Base-by-base conservation (phyloP, 768 basidiomycete species). In the Lentinula detonsa region DNA sequence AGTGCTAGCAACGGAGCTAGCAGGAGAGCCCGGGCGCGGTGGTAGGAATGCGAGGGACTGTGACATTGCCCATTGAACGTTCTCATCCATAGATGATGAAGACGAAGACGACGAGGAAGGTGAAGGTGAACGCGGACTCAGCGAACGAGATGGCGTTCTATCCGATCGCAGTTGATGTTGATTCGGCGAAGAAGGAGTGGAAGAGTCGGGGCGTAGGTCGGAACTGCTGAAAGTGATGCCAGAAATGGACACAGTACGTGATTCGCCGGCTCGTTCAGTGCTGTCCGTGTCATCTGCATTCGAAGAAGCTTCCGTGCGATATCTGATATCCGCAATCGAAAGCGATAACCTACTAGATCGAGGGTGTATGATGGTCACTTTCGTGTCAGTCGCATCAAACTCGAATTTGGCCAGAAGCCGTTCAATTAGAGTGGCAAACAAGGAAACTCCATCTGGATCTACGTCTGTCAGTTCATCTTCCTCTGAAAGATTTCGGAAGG, bases 341-440 rank as follows among this genome's bases (percentile, higher is more conserved):
- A 89, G 65, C 3, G 84, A 86, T 65, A 92, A 73, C 68, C 83
- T 83, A 40, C 87, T 79, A 50, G 81, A 81, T 40, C 76, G 80
- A 3, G 85, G 84, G 68, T 88, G 81, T n/a, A 91, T 74, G 39
- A 94, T 63, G 1, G 87, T 87, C 60, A 94, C 75, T 67, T 76
- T 83, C 40, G 85, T 83, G 68, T 92, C 85, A 31, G 78, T 68
- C 13, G 85, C 88, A 65, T 88, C 85, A 67, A 92, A 89, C 62
- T 90, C 85, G 68, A 95, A 90, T 63, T 87, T 82, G 15, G 90
- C 81, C 33, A 95, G 82, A 11, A 95, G 75, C 33, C 85, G 80
- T 68, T 94, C 92, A 51, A 94, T 85, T 59, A 95, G 80, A 51
- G 83, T 82, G 33, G 93, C 86, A 70, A 95, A 88, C 53, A 95